Evolutionary conservation across 83 land plant genomes (phyloP).

Genomic region (Isoetes engelmannii): DNA sequence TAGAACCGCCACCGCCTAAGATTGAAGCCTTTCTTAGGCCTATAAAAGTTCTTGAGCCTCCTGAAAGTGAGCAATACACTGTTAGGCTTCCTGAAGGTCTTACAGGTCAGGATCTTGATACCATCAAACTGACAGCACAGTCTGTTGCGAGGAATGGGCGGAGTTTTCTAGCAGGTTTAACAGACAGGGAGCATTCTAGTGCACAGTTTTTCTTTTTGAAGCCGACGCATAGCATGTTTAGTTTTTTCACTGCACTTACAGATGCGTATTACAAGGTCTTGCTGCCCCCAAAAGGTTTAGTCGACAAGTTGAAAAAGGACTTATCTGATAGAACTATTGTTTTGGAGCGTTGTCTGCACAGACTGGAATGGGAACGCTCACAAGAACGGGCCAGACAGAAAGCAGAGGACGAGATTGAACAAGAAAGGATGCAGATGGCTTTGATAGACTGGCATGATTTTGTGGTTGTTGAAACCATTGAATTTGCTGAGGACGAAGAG

Average conservation of each 20-base stretch:
- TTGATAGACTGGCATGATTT: slow-evolving; percentile 99
- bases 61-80: slow-evolving; percentile 83
- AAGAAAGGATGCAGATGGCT: slow-evolving; percentile 87
- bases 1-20: slow-evolving; percentile 20
- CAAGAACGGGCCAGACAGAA: slow-evolving; percentile 97
- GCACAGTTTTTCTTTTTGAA: slow-evolving; percentile 76
- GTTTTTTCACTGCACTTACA: slow-evolving; percentile 68
- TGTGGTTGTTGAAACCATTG: slow-evolving; percentile 89
- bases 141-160: slow-evolving; percentile 89
- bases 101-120: slow-evolving; percentile 77
- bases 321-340: slow-evolving; percentile 57
- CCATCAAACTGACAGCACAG: slow-evolving; percentile 90
- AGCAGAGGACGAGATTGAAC: slow-evolving; percentile 93
- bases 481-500: slow-evolving; percentile 93
- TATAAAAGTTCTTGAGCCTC: slow-evolving; percentile 71
- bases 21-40: slow-evolving; percentile 21
- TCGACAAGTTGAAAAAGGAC: slow-evolving; percentile 65
- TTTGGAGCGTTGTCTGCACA: slow-evolving; percentile 80
- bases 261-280: slow-evolving; percentile 94
- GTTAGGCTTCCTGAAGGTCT: slow-evolving; percentile 84
- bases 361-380: slow-evolving; percentile 92
- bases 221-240: slow-evolving; percentile 91
- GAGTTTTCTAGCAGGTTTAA: slow-evolving; percentile 60
- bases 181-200: slow-evolving; percentile 60
- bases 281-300: slow-evolving; percentile 75